phyloP scores from a whole-genome alignment of 2,329 filamentous ascomycete genomes.

The Laburnicola sp. region DNA sequence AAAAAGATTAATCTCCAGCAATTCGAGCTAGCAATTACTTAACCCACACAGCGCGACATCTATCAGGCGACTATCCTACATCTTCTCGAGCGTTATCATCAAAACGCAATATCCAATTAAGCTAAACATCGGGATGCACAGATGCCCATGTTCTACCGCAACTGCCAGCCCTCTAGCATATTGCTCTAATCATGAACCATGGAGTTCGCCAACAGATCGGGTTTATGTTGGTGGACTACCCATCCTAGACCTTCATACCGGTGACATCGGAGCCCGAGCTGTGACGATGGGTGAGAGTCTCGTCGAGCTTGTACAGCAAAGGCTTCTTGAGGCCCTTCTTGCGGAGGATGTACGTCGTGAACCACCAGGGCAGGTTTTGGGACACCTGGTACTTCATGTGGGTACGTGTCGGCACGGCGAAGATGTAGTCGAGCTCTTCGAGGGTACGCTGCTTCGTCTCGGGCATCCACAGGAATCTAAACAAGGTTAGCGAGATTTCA shows the following conservation, averaged over 20 bases:
- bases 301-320: slow-evolving; percentile 30
- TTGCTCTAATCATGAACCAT: too few relatives aligned
- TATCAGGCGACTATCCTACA: too few relatives aligned
- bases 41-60: too few relatives aligned
- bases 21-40: too few relatives aligned
- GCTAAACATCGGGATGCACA: background rate
- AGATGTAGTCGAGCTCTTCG: slow-evolving; percentile 56
- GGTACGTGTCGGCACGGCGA: slow-evolving; percentile 49
- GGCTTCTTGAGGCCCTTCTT: background rate
- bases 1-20: too few relatives aligned
- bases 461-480: slow-evolving; percentile 57
- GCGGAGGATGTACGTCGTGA: slow-evolving; percentile 46
- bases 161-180: too few relatives aligned
- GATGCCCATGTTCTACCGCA: background rate
- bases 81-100: background rate
- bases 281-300: slow-evolving; percentile 17
- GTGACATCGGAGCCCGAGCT: background rate
- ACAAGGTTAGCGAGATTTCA: slow-evolving; percentile 8
- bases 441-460: slow-evolving; percentile 55
- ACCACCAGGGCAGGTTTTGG: slow-evolving; percentile 50
- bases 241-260: slow-evolving; percentile 1
- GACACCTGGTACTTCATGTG: slow-evolving; percentile 44
- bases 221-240: background rate
- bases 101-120: background rate
- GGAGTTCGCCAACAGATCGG: too few relatives aligned